Evolutionary conservation across 164 flowering plant genomes (phyloP).

Genomic region (Liquidambar formosana): DNA sequence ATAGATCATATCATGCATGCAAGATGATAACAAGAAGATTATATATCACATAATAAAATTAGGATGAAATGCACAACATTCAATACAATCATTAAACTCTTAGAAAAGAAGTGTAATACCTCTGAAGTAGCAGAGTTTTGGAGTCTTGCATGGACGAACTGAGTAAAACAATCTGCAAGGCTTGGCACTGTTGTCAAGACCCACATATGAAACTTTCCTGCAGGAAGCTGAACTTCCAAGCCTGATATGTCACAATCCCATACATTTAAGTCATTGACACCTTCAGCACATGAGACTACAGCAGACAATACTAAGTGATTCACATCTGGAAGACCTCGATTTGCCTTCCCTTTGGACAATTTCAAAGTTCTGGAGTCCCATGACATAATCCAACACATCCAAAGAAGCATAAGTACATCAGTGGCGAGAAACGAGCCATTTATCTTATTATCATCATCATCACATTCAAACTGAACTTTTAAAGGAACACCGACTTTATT

Average conservation of each 20-base stretch:
- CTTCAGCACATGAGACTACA: constrained; percentile 52
- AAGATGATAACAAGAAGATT: neutral
- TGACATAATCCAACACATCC: constrained; percentile 71
- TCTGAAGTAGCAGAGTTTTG: constrained; percentile 28
- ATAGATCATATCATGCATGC: neutral
- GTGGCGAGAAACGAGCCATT: constrained; percentile 43
- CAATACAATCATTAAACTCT: neutral
- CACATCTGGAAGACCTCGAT: constrained; percentile 58
- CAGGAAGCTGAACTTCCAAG: constrained; percentile 53
- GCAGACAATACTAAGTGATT: constrained; percentile 66
- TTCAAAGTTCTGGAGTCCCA: constrained; percentile 30
- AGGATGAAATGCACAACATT: neutral
- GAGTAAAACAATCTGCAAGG: constrained; percentile 59
- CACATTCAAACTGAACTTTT: constrained; percentile 44
- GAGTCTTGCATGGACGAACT: constrained; percentile 61
- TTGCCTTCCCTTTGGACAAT: constrained; percentile 14
- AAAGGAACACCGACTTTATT: constrained; percentile 46
- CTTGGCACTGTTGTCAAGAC: constrained; percentile 56
- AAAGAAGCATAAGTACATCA: constrained; percentile 64
- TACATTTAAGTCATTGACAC: constrained; percentile 32
- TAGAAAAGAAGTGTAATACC: constrained; percentile 39
- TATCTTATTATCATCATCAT: constrained; percentile 51
- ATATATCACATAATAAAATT: neutral
- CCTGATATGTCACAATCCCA: constrained; percentile 42
- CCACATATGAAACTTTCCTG: constrained; percentile 70